Evolutionary conservation across 2,329 filamentous ascomycete genomes (phyloP), one percentile per base, ranked within the genome.

Genomic region (Rhinocladiella mackenziei): DNA sequence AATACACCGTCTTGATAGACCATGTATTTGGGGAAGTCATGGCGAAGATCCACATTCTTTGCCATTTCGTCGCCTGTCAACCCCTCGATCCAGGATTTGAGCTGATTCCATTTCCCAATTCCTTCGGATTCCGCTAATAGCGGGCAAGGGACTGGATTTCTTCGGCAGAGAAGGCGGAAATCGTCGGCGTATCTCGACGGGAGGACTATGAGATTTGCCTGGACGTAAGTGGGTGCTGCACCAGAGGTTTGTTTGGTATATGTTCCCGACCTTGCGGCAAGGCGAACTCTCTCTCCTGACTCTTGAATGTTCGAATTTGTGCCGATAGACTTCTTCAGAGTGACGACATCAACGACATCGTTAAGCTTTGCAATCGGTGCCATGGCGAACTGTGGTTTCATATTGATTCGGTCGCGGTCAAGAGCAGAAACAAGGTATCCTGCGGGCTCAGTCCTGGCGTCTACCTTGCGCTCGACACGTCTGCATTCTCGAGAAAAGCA

Each of bases 61-160:
- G 68, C 62, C 1, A 75, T 60, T 1, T 59, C 56, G 14, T 53
- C 48, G 17, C 59, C 60, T 5, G 54, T 36, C 28, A 65, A 31
- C 7, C 57, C 57, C 0, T 54, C 43, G 9, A 70, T 56, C 46
- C 62, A 59, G 3, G 67, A 70, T 20, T 60, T 65, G n/a, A 75
- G 56, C 2, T 58, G 48, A 34, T 61, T 56, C 48, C 63, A 73
- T 29, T 63, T 56, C 3, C 78, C 78, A 0, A 66, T 61, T 0
- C 50, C 31, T 0, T 63, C 61, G 2, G 73, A 77, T 56, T 77
- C 73, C 9, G 73, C 77, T 7, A 83, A 65, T 0, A 83, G 63
- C 1, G 79, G 79, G 54, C 79, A 83, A 0, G 79, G 73, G 0
- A 82, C 78, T 2, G 79, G 76, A 52, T 83, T 83, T 36, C 78